Percentiles rank a stretch among this genome's conserved stretches.
phyloP scores from a whole-genome alignment of 2,329 filamentous ascomycete genomes.

The Ophiostoma ulmi region DNA sequence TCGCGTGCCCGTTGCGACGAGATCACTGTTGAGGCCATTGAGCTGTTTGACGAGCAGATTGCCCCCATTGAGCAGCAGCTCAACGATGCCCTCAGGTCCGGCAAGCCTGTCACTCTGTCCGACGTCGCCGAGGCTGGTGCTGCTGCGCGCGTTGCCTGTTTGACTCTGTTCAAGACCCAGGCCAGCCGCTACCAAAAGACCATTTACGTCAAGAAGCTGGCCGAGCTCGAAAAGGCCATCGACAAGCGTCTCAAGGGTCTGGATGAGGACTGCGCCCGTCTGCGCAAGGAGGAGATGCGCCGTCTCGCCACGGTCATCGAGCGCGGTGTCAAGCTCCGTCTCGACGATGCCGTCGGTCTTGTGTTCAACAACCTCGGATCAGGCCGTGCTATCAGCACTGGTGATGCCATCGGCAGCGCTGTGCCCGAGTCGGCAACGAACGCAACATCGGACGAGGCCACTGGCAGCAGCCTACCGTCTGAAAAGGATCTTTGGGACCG shows the following conservation, averaged over 20 bases:
- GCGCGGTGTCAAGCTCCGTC: conserved; percentile 83
- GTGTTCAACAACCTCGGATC: conserved; percentile 96
- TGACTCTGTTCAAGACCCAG: conserved; percentile 82
- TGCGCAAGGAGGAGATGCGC: conserved; percentile 94
- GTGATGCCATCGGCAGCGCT: conserved; percentile 65
- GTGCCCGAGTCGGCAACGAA: conserved; percentile 53
- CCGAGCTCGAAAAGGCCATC: conserved; percentile 79
- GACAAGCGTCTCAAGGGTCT: conserved; percentile 90
- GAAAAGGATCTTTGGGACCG: conserved; percentile 95
- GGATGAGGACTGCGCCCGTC: conserved; percentile 74
- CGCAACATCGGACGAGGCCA: neutral
- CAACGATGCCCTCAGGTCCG: conserved; percentile 65
- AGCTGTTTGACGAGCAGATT: conserved; percentile 77
- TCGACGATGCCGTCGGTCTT: conserved; percentile 80
- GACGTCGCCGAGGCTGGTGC: conserved; percentile 72
- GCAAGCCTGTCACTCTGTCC: conserved; percentile 65
- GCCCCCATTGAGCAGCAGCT: conserved; percentile 81
- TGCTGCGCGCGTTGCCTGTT: conserved; percentile 62
- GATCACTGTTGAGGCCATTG: conserved; percentile 81
- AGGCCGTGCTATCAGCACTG: conserved; percentile 48
- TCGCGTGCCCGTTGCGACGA: conserved; percentile 98
- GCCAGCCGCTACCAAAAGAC: conserved; percentile 95
- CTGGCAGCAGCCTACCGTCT: conserved; percentile 50
- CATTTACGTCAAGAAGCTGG: conserved; percentile 79
- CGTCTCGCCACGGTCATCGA: conserved; percentile 85